Evolutionary conservation across 768 basidiomycete species (phyloP).

Genomic region (Galerina sulciceps): DNA sequence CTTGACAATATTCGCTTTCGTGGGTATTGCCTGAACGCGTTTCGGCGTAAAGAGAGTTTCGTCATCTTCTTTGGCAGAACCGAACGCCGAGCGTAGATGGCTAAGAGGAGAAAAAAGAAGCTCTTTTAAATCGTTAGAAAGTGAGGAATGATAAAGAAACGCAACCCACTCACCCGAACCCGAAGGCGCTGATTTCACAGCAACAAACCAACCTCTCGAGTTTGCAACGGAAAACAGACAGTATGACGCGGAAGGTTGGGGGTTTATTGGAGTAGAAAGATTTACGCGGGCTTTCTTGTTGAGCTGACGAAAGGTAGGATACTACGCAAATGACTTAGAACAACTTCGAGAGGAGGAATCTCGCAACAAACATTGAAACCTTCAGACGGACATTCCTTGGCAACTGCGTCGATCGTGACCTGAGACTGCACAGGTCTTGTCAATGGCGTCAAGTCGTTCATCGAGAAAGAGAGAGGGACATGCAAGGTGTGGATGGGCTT

Average conservation of each 20-base stretch:
- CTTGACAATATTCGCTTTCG: constrained; percentile 54
- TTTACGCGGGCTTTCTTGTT: constrained; percentile 69
- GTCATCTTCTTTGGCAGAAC: constrained; percentile 42
- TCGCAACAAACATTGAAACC: constrained; percentile 47
- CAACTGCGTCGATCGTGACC: constrained; percentile 39
- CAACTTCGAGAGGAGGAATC: constrained; percentile 1
- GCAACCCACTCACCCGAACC: constrained; percentile 38
- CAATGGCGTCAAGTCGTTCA: constrained; percentile 44
- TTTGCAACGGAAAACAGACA: constrained; percentile 64
- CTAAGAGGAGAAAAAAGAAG: constrained; percentile 63
- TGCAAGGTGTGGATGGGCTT: background rate
- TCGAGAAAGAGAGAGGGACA: constrained; percentile 10
- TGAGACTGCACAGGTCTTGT: constrained; percentile 38
- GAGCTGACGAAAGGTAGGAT: constrained; percentile 50
- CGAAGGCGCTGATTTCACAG: constrained; percentile 43
- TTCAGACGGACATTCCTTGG: constrained; percentile 42
- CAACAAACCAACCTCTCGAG: constrained; percentile 71
- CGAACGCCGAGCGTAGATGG: constrained; percentile 61
- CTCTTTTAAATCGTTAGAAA: constrained; percentile 37
- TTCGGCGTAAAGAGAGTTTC: constrained; percentile 51
- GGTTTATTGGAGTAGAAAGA: constrained; percentile 58
- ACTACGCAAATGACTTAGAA: constrained; percentile 34
- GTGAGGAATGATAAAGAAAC: background rate
- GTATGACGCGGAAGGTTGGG: constrained; percentile 44
- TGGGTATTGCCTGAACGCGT: constrained; percentile 48